Base-by-base conservation (phyloP, 2,329 filamentous ascomycete genomes). In the Scolecobasidium constrictum region DNA sequence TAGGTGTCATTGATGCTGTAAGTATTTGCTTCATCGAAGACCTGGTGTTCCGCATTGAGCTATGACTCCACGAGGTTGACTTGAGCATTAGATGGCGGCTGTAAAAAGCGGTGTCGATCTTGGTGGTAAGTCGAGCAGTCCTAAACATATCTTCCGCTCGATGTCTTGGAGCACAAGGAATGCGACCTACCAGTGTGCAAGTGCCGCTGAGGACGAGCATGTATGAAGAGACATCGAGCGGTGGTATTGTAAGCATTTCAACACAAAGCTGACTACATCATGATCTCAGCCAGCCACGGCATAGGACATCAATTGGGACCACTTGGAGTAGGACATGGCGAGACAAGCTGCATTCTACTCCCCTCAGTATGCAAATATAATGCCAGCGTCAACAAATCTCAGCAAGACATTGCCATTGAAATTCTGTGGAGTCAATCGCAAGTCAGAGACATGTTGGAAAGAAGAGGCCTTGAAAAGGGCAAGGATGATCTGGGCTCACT, bases 311-410 rank as follows among this genome's bases (percentile, higher is more conserved):
- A 66, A 44, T 48, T 72, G 40, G 60, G 56, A 12, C 73, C 73
- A 0, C 53, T 73, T 3, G 74, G 74, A 0, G 74, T 78, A 2
- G 68, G 71, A 0, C 75, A 80, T 51, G 75, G 75, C 9, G 73
- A 77, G 54, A 79, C 74, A 20, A 75, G 69, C 49, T 79, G 68
- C 52, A 68, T 72, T 36, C 60, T 75, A 43, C 61, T 71, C 26
- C 73, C 75, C 0, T 65, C 69, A 1, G 73, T 79, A 4, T 71
- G 71, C 52, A 72, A 69, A 51, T 78, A 64, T 51, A 80, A 78
- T 45, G 38, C 38, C 15, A 40, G 42, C 17, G 47, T 38, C 15
- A 43, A 43, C 15, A 28, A 16, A 17, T 35, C 28, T 19, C 17
- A 23, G 26, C 72, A 74, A 53, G 50, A 54, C 7, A 56, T 55